These are phyloP conservation scores for Amanita jacksonii DNA, from an alignment of 768 basidiomycete species.

Conservation along the genomic window DNA sequence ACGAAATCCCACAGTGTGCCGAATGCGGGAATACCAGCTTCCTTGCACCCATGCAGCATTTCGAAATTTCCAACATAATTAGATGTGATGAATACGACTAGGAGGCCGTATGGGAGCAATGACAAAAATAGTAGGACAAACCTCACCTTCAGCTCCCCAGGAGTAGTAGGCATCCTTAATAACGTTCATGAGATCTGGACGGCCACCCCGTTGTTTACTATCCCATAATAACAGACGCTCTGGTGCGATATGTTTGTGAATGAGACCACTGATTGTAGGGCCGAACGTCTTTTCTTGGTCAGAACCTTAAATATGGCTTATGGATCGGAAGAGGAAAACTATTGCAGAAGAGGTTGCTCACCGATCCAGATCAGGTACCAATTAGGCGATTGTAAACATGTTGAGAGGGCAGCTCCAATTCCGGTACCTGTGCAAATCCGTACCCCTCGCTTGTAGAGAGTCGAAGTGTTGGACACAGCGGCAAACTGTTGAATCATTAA, in stretches of 20 bases:
- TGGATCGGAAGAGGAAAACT: slow-evolving; percentile 6
- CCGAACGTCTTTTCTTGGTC: slow-evolving; percentile 77
- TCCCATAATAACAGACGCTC: slow-evolving; percentile 75
- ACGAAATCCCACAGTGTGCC: slow-evolving; percentile 69
- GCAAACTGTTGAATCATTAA: slow-evolving; percentile 40
- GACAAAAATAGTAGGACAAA: slow-evolving; percentile 1
- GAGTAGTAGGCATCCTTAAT: slow-evolving; percentile 56
- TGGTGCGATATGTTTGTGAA: slow-evolving; percentile 60
- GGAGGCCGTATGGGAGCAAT: slow-evolving; percentile 4
- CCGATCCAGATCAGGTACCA: slow-evolving; percentile 80
- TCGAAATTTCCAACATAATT: slow-evolving; percentile 72
- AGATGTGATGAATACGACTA: slow-evolving; percentile 79
- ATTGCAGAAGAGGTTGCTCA: slow-evolving; percentile 17
- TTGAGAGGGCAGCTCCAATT: slow-evolving; percentile 70
- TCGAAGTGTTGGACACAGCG: slow-evolving; percentile 73
- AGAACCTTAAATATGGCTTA: slow-evolving; percentile 39
- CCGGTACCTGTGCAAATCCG: slow-evolving; percentile 79
- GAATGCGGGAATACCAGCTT: slow-evolving; percentile 55
- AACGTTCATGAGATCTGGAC: slow-evolving; percentile 72
- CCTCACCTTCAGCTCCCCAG: slow-evolving; percentile 62
- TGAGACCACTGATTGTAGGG: slow-evolving; percentile 61
- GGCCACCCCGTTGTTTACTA: slow-evolving; percentile 60
- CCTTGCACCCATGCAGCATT: slow-evolving; percentile 72
- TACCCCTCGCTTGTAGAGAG: slow-evolving; percentile 70
- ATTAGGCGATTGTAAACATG: slow-evolving; percentile 65